Base-by-base conservation (phyloP, 305 asterid genomes). In the Ruellia speciosa region DNA sequence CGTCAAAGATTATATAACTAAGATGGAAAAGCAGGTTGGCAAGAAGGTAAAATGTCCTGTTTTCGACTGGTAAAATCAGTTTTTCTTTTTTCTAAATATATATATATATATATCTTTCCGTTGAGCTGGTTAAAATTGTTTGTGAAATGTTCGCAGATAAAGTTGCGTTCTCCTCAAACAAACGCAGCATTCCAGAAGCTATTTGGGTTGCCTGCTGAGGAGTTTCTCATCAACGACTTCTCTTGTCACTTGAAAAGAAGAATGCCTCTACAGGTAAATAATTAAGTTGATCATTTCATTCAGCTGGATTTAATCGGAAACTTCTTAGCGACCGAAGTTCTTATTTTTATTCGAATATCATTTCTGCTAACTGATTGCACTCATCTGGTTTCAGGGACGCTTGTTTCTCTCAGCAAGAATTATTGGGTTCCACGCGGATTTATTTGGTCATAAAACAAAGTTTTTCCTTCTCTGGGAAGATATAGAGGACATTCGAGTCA, bases 201-300 rank as follows among this genome's bases (percentile, higher is more conserved):
- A 15, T 92, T 92, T 65, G 81, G 70, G 52, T 86, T 92, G 52
- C 99, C 96, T 12, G 86, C 97, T 0, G 97, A 82, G 75, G 97
- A 92, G 78, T 88, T 92, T 72, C 99, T 92, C 55, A 88, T 92
- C 79, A 92, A 88, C 56, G 97, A 92, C 81, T 88, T 92, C 64
- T 54, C 86, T 20, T 92, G 99, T 79, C 97, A 88, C 77, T 76
- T 92, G 80, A 92, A 81, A 76, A 86, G 99, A 59, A 88, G 72
- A 81, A 86, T 88, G 99, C 99, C 97, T 56, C 92, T 86, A 63
- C 95, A 88, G 94, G 98, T 92, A n/a, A n/a, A n/a, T n/a, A 71
- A 52, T 65, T 70, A 64, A 33, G 47, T 53, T 49, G 58, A 14
- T 34, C 14, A 14, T 67, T 65, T 41, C 10, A 3, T 7, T 41